Conservation (phyloP, 2,329 filamentous ascomycete genomes). For the Phialocephala subalpina region DNA sequence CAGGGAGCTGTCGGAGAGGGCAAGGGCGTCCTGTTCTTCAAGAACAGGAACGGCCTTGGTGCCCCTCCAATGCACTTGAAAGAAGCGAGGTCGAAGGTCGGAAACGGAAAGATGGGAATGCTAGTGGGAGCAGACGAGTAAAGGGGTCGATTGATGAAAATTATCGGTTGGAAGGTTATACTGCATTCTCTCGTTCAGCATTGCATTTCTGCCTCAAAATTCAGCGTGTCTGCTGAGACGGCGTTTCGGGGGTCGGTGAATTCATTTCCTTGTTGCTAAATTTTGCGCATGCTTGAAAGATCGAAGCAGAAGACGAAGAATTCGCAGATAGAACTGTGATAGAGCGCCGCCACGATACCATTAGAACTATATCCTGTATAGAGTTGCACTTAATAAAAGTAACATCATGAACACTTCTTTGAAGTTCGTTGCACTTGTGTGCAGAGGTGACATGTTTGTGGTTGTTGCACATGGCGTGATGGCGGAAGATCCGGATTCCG, state of each 20-base stretch:
- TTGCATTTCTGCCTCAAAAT: slow-evolving; percentile 26
- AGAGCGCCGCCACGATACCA: slow-evolving; percentile 18
- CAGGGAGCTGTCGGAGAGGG: slow-evolving; percentile 81
- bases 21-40: slow-evolving; percentile 94
- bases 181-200: slow-evolving; percentile 11
- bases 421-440: not conserved
- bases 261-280: slow-evolving; percentile 10
- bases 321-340: slow-evolving; percentile 32
- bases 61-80: slow-evolving; percentile 37
- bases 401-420: not conserved
- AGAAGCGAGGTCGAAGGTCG: slow-evolving; percentile 21
- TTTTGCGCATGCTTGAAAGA: not conserved
- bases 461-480: not conserved
- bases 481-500: not conserved
- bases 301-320: slow-evolving; percentile 12
- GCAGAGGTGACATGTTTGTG: not conserved
- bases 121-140: slow-evolving; percentile 18
- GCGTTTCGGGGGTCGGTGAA: slow-evolving; percentile 27
- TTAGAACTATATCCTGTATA: slow-evolving; percentile 19
- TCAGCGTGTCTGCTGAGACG: slow-evolving; percentile 20
- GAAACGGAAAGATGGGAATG: slow-evolving; percentile 22
- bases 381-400: not conserved
- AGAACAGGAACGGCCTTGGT: slow-evolving; percentile 91
- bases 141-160: slow-evolving; percentile 8
- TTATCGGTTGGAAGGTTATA: not conserved